Evolutionary conservation across 345 rosid species (phyloP), one percentile per base, ranked within the genome.

Genomic region (Ceriops decandra): DNA sequence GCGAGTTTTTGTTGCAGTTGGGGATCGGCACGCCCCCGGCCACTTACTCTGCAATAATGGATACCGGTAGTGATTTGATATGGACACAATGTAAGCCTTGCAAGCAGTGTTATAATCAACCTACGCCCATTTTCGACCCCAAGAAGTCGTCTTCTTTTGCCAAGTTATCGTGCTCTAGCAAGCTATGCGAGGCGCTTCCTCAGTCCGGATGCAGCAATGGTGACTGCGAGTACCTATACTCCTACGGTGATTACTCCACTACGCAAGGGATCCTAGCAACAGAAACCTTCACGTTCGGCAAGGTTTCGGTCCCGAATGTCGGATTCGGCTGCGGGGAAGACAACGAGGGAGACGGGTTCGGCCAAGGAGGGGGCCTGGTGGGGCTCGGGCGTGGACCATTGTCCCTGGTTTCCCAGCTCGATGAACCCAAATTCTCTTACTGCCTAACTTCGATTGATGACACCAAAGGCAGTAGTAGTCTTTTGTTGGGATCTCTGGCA

Each of bases 31-130:
- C 90, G 1, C 96, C 97, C 0, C 67, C 88, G 0, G 70, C 71
- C 52, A 76, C 77, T 7, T 88, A 77, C 82, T 66, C 84, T 7
- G 98, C 96, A 6, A 89, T 93, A 28, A 38, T 93, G 72, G 97
- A 93, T 64, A 89, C 98, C 0, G 98, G 98, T 0, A 93, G 98
- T 47, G 97, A 93, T 72, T 77, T 93, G 51, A 89, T 93, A 49
- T 93, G 98, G 98, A 93, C 98, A 19, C 98, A 91, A 51, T 93
- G 98, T 79, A 82, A 88, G 80, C 98, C 97, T 4, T 93, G 98
- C 26, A 63, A 66, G 0, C 81, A 89, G 42, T 93, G 97, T 68
- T 93, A 76, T 13, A 62, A 81, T 36, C 98, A 93, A 71, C 82
- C 96, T 0, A 84, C 88, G 4, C 95, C 96, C 0, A 80, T 93